Conservation (phyloP, 179 eudicot species). For the Pouteria campechiana region DNA sequence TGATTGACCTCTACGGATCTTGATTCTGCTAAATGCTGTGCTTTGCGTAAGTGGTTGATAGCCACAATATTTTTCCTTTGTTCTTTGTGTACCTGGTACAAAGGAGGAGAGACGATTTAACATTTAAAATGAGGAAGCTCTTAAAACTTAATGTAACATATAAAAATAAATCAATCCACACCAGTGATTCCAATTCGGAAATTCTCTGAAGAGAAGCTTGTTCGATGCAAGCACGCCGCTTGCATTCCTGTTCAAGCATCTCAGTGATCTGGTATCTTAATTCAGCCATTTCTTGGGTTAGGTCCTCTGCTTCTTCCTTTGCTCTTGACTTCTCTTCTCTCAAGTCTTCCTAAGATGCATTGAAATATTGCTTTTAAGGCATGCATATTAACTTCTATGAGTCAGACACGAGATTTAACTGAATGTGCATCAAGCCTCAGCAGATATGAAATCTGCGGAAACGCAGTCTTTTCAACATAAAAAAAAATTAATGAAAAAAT, state of each 20-base stretch:
- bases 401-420: too few species aligned
- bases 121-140: neutral
- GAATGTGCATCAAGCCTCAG: neutral
- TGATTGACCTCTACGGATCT: neutral
- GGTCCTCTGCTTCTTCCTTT: conserved; percentile 79
- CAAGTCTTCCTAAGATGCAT: conserved; percentile 41
- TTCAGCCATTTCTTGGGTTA: conserved; percentile 94
- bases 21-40: conserved; percentile 2
- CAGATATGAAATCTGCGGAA: neutral
- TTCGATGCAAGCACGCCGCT: conserved; percentile 63
- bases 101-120: neutral
- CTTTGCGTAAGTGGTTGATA: conserved; percentile 10
- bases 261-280: conserved; percentile 60
- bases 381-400: neutral
- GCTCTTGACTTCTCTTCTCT: conserved; percentile 50
- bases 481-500: too few species aligned
- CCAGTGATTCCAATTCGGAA: conserved; percentile 65
- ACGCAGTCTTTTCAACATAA: too few species aligned
- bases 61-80: conserved; percentile 18
- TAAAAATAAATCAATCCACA: neutral
- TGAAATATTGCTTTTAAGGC: neutral
- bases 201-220: conserved; percentile 71
- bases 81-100: conserved; percentile 32
- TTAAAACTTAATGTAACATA: neutral
- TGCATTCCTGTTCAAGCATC: conserved; percentile 75